Evolutionary conservation across 306 rosid genomes (phyloP).

Genomic region (Prunus mume): DNA sequence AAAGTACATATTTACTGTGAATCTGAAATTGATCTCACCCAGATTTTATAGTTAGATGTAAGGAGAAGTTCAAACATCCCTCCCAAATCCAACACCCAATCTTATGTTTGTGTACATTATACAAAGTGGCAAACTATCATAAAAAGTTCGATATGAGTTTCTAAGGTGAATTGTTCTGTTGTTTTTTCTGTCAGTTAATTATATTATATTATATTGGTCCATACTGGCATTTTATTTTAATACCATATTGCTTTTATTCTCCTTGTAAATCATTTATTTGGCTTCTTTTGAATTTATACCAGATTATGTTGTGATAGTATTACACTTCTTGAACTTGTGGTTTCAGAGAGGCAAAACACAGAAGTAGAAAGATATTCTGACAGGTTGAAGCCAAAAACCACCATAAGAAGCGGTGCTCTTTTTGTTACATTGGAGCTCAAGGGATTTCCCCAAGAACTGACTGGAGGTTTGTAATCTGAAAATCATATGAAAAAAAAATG

Average conservation of each 20-base stretch:
- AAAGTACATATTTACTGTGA: not conserved
- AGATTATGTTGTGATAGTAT: not conserved
- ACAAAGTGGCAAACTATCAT: not conserved
- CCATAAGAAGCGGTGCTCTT: conserved; percentile 48
- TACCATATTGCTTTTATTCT: not conserved
- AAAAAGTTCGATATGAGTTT: not conserved
- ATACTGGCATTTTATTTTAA: not conserved
- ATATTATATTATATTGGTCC: no score
- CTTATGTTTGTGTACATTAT: not conserved
- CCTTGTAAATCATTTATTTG: not conserved
- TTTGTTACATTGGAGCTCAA: conserved; percentile 43
- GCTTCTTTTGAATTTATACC: conserved; percentile 1
- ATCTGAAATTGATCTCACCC: not conserved
- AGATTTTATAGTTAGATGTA: not conserved
- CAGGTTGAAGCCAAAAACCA: conserved; percentile 21
- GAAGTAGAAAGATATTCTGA: conserved; percentile 50
- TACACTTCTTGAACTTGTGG: conserved; percentile 9
- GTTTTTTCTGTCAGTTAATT: no score
- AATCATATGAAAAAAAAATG: conserved; percentile 2
- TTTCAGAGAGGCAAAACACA: conserved; percentile 41
- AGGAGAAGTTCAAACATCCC: not conserved
- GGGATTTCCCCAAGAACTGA: conserved; percentile 53
- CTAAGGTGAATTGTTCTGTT: not conserved
- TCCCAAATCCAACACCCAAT: not conserved
- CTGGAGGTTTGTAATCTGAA: conserved; percentile 43